Conservation (phyloP, 306 rosid species). For the Ammopiptanthus mongolicus region DNA sequence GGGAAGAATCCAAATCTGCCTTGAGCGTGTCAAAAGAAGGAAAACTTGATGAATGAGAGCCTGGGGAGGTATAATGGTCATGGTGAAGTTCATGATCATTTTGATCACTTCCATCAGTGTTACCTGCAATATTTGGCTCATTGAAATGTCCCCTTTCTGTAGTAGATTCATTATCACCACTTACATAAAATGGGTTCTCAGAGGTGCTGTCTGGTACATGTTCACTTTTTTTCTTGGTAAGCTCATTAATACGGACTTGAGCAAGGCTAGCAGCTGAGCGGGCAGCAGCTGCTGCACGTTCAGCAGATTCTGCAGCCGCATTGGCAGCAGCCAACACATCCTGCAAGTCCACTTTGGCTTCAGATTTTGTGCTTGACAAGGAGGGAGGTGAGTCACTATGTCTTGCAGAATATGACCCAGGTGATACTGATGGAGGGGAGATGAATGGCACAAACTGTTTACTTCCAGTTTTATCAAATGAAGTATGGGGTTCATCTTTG, state of each 20-base stretch:
- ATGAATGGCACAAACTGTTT: slow-evolving; percentile 84
- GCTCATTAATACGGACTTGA: slow-evolving; percentile 62
- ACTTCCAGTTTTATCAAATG: slow-evolving; percentile 45
- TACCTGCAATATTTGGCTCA: slow-evolving; percentile 21
- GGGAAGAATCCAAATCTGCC: slow-evolving; percentile 37
- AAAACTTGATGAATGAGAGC: slow-evolving; percentile 38
- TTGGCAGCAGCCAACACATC: slow-evolving; percentile 95
- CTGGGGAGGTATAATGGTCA: slow-evolving; percentile 27
- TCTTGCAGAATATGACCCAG: slow-evolving; percentile 42
- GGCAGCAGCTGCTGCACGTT: slow-evolving; percentile 90
- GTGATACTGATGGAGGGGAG: slow-evolving; percentile 53
- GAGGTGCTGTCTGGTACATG: slow-evolving; percentile 30
- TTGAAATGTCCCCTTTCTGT: slow-evolving; percentile 28
- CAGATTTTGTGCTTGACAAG: slow-evolving; percentile 45
- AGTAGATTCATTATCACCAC: slow-evolving; percentile 21
- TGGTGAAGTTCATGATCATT: slow-evolving; percentile 27
- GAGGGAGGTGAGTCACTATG: slow-evolving; percentile 31
- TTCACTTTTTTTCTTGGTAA: slow-evolving; percentile 52
- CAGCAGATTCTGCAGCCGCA: slow-evolving; percentile 89
- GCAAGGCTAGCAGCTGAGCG: slow-evolving; percentile 88
- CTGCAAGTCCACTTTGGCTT: slow-evolving; percentile 53
- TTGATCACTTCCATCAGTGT: slow-evolving; percentile 1
- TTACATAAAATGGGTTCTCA: slow-evolving; percentile 61
- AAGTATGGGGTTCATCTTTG: slow-evolving; percentile 39
- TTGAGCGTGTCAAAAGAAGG: slow-evolving; percentile 37